A percentile compares a stretch with the other conserved stretches of the same genome.
phyloP scores from a whole-genome alignment of 108 stramenopile species.

The Aurantiochytrium sp. region DNA sequence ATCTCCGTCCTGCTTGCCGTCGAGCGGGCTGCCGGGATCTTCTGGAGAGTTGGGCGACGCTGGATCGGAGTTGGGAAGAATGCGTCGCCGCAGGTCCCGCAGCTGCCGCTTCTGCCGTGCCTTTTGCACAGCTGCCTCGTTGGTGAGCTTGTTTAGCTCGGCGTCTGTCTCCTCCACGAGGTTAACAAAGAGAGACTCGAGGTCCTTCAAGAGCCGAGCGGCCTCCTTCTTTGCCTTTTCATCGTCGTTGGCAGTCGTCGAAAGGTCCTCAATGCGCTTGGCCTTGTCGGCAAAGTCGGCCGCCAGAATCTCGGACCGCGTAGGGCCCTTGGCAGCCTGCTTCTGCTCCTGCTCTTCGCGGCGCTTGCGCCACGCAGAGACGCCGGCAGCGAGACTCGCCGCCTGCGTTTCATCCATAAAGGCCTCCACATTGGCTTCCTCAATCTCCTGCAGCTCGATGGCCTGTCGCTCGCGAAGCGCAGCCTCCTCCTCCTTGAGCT shows the following conservation, averaged over 20 bases:
- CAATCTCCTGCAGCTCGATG: neutral
- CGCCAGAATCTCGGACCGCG: neutral
- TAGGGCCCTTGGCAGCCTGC: neutral
- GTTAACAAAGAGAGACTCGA: neutral
- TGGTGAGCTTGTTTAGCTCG: neutral
- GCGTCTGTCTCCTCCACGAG: slow-evolving; percentile 6
- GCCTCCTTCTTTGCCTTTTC: neutral
- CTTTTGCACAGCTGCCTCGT: slow-evolving; percentile 23
- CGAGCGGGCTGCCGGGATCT: neutral
- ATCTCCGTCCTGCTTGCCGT: neutral
- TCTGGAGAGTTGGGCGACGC: neutral
- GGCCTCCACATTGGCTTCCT: neutral
- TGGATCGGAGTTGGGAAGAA: neutral
- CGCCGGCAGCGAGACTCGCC: neutral
- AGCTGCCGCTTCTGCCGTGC: slow-evolving; percentile 14
- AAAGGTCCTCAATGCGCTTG: neutral
- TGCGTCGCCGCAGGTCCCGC: neutral
- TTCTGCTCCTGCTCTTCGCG: neutral
- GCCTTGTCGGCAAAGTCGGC: slow-evolving; percentile 27
- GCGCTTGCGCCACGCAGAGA: neutral
- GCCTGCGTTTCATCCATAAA: neutral
- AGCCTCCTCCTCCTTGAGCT: neutral
- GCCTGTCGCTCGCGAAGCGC: neutral
- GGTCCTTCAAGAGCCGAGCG: neutral
- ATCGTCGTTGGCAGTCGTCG: neutral